These are phyloP conservation scores for Exophiala xenobiotica DNA, from an alignment of 2,329 filamentous ascomycete species.

Conservation along the genomic window DNA sequence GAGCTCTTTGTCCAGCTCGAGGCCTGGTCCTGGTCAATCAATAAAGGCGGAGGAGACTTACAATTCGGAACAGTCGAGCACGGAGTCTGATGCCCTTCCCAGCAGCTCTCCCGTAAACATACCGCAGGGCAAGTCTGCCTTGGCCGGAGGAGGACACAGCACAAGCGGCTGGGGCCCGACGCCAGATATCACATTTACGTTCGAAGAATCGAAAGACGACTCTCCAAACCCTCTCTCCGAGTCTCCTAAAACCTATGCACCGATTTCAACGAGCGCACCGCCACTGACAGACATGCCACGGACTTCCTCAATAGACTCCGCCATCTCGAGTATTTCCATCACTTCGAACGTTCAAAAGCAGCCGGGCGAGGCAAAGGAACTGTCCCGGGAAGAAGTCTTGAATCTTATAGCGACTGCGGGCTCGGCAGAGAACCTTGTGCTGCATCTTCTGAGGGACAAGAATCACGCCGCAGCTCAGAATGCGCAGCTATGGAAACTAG, in stretches of 20 bases:
- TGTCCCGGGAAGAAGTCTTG: constrained; percentile 72
- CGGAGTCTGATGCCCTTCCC: constrained; percentile 10
- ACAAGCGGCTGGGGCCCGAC: not conserved
- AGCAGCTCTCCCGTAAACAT: constrained; percentile 5
- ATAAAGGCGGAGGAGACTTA: constrained; percentile 2
- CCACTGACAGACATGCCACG: constrained; percentile 52
- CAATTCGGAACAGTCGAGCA: constrained; percentile 1
- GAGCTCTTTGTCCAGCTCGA: constrained; percentile 31
- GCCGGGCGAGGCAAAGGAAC: constrained; percentile 55
- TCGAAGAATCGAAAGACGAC: constrained; percentile 3
- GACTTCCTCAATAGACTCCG: constrained; percentile 88
- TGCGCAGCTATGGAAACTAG: constrained; percentile 86
- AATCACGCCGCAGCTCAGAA: constrained; percentile 86
- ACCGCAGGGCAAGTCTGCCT: constrained; percentile 10
- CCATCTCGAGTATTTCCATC: constrained; percentile 72
- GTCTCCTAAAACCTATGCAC: constrained; percentile 18
- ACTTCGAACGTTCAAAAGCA: constrained; percentile 59
- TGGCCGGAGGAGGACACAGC: constrained; percentile 2
- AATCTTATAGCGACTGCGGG: constrained; percentile 80
- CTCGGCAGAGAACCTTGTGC: constrained; percentile 83
- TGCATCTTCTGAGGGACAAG: constrained; percentile 88
- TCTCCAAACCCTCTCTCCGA: constrained; percentile 6
- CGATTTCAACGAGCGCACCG: constrained; percentile 7
- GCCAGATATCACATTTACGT: not conserved
- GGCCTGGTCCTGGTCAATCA: constrained; percentile 8